Conservation (phyloP, 148 eudicot species). For the Chenopodium formosanum region DNA sequence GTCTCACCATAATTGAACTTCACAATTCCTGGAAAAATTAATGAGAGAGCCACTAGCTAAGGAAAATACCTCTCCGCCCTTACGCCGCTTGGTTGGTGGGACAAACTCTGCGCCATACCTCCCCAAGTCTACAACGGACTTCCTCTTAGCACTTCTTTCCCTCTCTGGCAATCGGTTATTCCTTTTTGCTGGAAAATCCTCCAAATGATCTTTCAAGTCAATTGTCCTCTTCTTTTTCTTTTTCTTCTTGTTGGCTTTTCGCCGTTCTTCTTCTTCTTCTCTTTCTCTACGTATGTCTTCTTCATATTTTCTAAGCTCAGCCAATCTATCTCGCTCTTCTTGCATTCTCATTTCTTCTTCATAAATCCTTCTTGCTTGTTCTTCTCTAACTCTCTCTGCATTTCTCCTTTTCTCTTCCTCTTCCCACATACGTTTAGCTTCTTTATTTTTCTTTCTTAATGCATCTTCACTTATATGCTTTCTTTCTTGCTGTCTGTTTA, state of each 20-base stretch:
- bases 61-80: conserved; percentile 83
- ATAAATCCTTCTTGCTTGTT: conserved; percentile 45
- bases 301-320: conserved; percentile 59
- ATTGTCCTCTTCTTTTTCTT: conserved; percentile 56
- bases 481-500: conserved; percentile 38
- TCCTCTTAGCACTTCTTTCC: conserved; percentile 56
- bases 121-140: conserved; percentile 51
- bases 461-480: conserved; percentile 41
- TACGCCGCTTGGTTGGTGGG: conserved; percentile 71
- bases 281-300: conserved; percentile 69
- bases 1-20: not conserved
- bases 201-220: conserved; percentile 54
- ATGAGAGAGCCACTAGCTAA: not conserved
- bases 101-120: conserved; percentile 52
- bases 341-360: conserved; percentile 48
- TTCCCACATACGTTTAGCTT: conserved; percentile 56
- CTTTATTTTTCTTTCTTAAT: conserved; percentile 44
- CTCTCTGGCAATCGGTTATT: conserved; percentile 61
- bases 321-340: conserved; percentile 48
- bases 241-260: conserved; percentile 66
- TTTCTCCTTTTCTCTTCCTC: conserved; percentile 72
- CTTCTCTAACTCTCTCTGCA: conserved; percentile 54
- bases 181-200: conserved; percentile 49
- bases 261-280: conserved; percentile 79
- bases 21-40: not conserved